These are phyloP conservation scores for Heliamphora exappendiculata DNA, from an alignment of 148 eudicot genomes.

Conservation along the genomic window DNA sequence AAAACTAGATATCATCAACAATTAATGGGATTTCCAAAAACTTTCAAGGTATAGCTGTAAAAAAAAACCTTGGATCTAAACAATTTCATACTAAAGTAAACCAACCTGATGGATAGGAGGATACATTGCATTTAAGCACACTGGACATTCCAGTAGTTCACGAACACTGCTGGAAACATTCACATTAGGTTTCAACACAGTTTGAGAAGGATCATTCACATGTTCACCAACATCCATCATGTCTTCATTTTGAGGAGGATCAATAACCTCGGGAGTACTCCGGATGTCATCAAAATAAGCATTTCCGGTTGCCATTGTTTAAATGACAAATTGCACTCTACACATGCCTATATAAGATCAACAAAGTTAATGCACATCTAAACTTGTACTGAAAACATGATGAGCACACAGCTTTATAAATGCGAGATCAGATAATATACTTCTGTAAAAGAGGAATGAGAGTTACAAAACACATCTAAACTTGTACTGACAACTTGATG, in stretches of 20 bases:
- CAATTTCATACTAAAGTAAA: slow-evolving; percentile 6
- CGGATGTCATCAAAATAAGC: slow-evolving; percentile 65
- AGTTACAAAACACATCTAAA: too few relatives aligned
- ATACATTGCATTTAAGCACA: slow-evolving; percentile 92
- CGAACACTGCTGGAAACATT: slow-evolving; percentile 67
- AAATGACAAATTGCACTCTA: not conserved
- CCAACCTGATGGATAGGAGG: slow-evolving; percentile 90
- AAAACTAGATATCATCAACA: not conserved
- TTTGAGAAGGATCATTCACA: slow-evolving; percentile 52
- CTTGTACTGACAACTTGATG: too few relatives aligned
- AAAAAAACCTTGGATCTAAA: not conserved
- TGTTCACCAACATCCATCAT: slow-evolving; percentile 51
- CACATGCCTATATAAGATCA: not conserved
- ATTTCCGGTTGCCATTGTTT: slow-evolving; percentile 57
- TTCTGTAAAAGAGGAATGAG: too few relatives aligned
- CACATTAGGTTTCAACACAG: slow-evolving; percentile 45
- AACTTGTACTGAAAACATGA: not conserved
- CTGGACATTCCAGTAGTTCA: slow-evolving; percentile 83
- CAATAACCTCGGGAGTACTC: slow-evolving; percentile 63
- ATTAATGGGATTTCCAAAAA: not conserved
- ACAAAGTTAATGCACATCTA: not conserved
- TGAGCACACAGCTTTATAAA: too few relatives aligned
- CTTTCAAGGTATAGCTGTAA: not conserved
- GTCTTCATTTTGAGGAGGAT: slow-evolving; percentile 60
- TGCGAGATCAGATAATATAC: too few relatives aligned